Base-by-base conservation (phyloP, 495 filamentous ascomycete species). In the Pyronema omphalodes region DNA sequence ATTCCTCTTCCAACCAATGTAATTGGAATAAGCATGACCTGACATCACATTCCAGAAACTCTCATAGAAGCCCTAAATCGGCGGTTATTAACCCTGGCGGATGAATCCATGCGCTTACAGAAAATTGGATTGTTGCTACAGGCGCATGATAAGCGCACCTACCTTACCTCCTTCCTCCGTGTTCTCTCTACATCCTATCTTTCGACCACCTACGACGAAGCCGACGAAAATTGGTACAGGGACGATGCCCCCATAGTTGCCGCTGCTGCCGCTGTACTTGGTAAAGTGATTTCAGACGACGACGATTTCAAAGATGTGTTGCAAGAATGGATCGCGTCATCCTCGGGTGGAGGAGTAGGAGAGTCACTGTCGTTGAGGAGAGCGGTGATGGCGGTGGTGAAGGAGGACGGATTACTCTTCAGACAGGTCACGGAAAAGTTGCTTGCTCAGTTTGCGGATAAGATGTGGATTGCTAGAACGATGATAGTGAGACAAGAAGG, bases 401-500 rank as follows among this genome's bases (percentile, higher is more conserved):
- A 75, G 14, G 60, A 73, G n/a, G 67, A 78, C 37, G 69, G 68
- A 55, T 75, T 70, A 3, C 65, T 71, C 7, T 65, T 87, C 14
- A 69, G 73, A 29, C 66, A 60, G 3, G 62, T 93, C 9, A 61
- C 93, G 14, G 76, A 84, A 55, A 83, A 78, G 61, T 72, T 72
- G 49, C 69, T 94, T 23, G 68, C 69, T 46, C 74, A 83, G 37
- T 94, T 94, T 63, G 84, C 82, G 9, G 88, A 96, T 58, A 79
- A 84, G 51, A 71, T 95, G 37, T 88, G 82, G 61, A 87, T 95
- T 59, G 84, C 80, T 55, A 86, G 94, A 65, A 78, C 81, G 5
- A 81, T 87, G 2, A 76, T 83, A 17, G 63, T 86, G 36, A 80
- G 85, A 57, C 91, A 99, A 74, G 86, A 95, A 76, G 84, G 86